These are phyloP conservation scores for Lentinula sp. DNA, from an alignment of 768 basidiomycete species.

Conservation along the genomic window DNA sequence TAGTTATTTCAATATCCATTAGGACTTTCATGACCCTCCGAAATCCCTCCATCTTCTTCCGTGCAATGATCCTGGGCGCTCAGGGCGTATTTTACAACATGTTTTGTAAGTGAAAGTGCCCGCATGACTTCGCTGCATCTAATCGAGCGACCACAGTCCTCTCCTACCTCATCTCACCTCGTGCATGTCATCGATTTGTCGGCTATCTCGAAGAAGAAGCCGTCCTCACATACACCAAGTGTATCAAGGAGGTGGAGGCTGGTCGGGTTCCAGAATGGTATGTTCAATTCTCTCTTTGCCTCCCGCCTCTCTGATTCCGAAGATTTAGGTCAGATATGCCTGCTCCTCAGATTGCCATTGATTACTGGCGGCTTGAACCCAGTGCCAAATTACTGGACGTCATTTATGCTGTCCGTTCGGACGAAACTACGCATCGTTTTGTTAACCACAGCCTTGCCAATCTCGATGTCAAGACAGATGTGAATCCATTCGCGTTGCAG, in stretches of 20 bases:
- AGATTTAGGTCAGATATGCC: slow-evolving; percentile 51
- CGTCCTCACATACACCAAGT: slow-evolving; percentile 82
- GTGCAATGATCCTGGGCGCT: slow-evolving; percentile 77
- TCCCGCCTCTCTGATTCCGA: neutral
- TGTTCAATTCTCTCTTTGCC: slow-evolving; percentile 6
- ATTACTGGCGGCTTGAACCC: slow-evolving; percentile 79
- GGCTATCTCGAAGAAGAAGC: slow-evolving; percentile 94
- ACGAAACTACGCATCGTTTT: slow-evolving; percentile 91
- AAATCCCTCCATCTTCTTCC: slow-evolving; percentile 75
- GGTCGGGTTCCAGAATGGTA: slow-evolving; percentile 81
- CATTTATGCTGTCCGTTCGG: slow-evolving; percentile 86
- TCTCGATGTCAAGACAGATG: slow-evolving; percentile 66
- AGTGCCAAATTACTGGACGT: slow-evolving; percentile 82
- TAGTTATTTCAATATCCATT: slow-evolving; percentile 4
- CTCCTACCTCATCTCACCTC: slow-evolving; percentile 71
- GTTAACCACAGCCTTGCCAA: slow-evolving; percentile 96
- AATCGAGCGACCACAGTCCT: slow-evolving; percentile 41
- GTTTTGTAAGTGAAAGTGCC: slow-evolving; percentile 56
- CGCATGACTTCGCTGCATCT: slow-evolving; percentile 1
- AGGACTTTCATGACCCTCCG: slow-evolving; percentile 95
- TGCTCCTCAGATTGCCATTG: slow-evolving; percentile 86
- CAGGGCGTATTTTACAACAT: slow-evolving; percentile 91
- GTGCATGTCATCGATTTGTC: slow-evolving; percentile 85
- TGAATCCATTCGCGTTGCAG: slow-evolving; percentile 84
- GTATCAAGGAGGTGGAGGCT: slow-evolving; percentile 77